phyloP scores from a whole-genome alignment of 2,329 filamentous ascomycete species.

The Trichoderma sp. region DNA sequence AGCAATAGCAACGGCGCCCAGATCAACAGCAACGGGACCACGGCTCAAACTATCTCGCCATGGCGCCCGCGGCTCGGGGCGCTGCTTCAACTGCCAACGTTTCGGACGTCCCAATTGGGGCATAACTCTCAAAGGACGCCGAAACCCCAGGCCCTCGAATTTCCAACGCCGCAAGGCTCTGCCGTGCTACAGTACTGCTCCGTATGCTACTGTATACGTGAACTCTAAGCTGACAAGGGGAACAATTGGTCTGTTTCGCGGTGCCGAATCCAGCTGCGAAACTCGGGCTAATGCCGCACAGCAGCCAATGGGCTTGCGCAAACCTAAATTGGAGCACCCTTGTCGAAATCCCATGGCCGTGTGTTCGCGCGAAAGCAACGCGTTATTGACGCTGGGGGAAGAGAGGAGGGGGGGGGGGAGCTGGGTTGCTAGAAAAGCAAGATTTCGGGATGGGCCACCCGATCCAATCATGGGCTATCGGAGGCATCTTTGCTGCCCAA shows the following conservation, averaged over 20 bases:
- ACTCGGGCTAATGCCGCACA: neutral
- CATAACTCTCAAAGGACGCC: neutral
- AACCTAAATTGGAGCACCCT: conserved; percentile 1
- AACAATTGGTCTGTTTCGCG: neutral
- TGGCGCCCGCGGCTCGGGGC: conserved; percentile 9
- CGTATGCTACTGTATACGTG: no score
- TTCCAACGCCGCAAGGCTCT: neutral
- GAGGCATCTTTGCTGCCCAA: neutral
- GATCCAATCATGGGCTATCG: conserved; percentile 6
- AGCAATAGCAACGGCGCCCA: neutral
- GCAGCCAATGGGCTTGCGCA: neutral
- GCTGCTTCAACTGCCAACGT: neutral
- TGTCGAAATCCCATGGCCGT: neutral
- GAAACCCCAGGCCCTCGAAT: neutral
- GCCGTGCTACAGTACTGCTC: no score
- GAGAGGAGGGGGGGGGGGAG: no score
- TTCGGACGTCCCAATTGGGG: neutral
- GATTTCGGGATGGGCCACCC: conserved; percentile 7
- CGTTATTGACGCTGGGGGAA: neutral
- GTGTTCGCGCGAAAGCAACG: neutral
- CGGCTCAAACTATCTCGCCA: neutral
- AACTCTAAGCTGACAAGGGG: conserved; percentile 1
- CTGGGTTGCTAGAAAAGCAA: neutral
- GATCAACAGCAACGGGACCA: neutral
- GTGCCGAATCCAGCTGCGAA: neutral